phyloP scores from a whole-genome alignment of 257 asterid genomes.

The Ehretia macrophylla region DNA sequence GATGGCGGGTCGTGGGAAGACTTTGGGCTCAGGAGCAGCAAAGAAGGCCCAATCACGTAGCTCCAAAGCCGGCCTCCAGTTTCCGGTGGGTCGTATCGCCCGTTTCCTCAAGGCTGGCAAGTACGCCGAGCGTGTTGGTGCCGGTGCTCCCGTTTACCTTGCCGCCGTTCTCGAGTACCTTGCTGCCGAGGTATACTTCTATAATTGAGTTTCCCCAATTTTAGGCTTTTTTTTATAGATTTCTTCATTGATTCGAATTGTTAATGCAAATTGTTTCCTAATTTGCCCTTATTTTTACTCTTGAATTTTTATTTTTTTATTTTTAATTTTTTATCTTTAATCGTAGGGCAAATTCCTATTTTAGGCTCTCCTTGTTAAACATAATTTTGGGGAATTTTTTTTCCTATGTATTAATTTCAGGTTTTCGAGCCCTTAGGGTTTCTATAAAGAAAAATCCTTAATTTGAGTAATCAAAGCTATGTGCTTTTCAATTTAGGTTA shows the following conservation, averaged over 20 bases:
- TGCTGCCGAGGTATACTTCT: constrained; percentile 55
- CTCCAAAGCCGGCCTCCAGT: constrained; percentile 78
- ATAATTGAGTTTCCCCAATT: not conserved
- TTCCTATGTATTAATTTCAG: no score
- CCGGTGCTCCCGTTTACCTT: constrained; percentile 84
- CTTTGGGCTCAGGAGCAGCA: constrained; percentile 63
- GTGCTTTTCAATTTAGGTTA: no score
- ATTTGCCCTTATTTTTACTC: no score
- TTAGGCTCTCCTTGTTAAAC: no score
- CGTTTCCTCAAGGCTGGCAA: constrained; percentile 83
- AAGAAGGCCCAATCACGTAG: constrained; percentile 69
- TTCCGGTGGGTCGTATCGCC: constrained; percentile 87
- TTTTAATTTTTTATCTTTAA: no score
- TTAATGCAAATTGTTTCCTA: not conserved
- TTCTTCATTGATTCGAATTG: not conserved
- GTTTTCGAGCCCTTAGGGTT: no score
- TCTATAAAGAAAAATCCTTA: no score
- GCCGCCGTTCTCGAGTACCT: constrained; percentile 79
- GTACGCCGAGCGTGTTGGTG: constrained; percentile 82
- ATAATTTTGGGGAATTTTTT: no score
- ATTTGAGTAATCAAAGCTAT: no score
- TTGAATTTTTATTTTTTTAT: no score
- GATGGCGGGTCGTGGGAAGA: constrained; percentile 89
- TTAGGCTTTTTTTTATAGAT: constrained; percentile 9
- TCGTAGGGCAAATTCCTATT: no score